Conservation (phyloP, 2,329 filamentous ascomycete species). For the Fusarium cyanostomum region DNA sequence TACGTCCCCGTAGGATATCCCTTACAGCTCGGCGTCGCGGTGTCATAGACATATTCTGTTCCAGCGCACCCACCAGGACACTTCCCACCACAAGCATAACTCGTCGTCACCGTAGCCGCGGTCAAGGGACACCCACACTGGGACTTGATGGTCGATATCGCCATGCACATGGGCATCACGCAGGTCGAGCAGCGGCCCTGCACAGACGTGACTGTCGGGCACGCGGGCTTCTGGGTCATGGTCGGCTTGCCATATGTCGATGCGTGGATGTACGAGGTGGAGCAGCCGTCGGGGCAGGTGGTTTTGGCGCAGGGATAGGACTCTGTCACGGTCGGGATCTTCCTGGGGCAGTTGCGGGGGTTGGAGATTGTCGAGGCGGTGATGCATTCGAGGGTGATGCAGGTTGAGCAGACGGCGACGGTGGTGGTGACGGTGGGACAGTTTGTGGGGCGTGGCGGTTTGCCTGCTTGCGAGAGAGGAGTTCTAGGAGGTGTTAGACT, state of each 20-base stretch:
- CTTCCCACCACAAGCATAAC: conserved; percentile 40
- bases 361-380: conserved; percentile 45
- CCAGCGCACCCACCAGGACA: conserved; percentile 43
- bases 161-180: conserved; percentile 44
- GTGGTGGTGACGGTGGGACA: conserved; percentile 50
- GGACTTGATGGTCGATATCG: conserved; percentile 44
- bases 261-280: conserved; percentile 38
- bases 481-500: conserved; percentile 17
- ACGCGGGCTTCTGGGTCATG: conserved; percentile 24
- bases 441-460: not conserved
- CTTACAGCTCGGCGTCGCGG: conserved; percentile 32
- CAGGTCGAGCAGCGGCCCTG: conserved; percentile 49
- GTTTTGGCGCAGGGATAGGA: conserved; percentile 37
- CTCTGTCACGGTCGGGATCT: conserved; percentile 41
- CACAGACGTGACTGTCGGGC: conserved; percentile 49
- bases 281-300: conserved; percentile 38
- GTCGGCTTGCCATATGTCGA: conserved; percentile 26
- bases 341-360: conserved; percentile 43
- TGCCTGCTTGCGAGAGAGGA: conserved; percentile 6
- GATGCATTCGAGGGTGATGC: conserved; percentile 45
- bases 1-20: conserved; percentile 5
- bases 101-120: conserved; percentile 43
- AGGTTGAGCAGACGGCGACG: conserved; percentile 47
- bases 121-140: conserved; percentile 47
- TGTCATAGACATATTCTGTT: conserved; percentile 42